Conservation (phyloP, 1,284 basidiomycete genomes). For the Sutorius eximius region DNA sequence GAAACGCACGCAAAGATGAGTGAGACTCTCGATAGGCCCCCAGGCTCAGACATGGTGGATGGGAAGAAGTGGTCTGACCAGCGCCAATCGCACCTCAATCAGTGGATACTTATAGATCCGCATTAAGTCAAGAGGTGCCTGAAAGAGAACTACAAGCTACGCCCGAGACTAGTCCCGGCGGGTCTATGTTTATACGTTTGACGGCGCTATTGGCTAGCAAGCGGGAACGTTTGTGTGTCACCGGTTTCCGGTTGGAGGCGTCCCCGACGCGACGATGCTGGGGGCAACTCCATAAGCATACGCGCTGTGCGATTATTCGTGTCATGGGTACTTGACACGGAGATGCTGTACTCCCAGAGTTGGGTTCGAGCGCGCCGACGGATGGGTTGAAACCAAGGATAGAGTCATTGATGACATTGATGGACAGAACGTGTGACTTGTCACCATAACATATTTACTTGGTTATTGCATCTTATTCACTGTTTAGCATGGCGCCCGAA, state of each 20-base stretch:
- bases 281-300: neutral
- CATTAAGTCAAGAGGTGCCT: neutral
- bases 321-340: neutral
- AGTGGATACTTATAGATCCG: constrained; percentile 19
- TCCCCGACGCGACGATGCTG: neutral
- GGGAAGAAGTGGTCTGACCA: neutral
- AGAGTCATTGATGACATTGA: neutral
- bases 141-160: neutral
- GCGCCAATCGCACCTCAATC: neutral
- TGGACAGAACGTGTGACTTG: neutral
- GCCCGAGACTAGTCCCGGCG: no score
- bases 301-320: neutral
- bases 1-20: constrained; percentile 74
- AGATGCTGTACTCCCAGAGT: neutral
- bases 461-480: neutral
- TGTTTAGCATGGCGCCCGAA: neutral
- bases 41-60: constrained; percentile 20
- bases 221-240: constrained; percentile 27
- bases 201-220: constrained; percentile 15
- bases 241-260: neutral
- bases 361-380: neutral
- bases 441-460: neutral
- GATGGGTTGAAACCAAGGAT: neutral
- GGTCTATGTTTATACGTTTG: neutral
- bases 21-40: constrained; percentile 54